phyloP scores from a whole-genome alignment of 257 asterid genomes.

The Solanum habrochaites region DNA sequence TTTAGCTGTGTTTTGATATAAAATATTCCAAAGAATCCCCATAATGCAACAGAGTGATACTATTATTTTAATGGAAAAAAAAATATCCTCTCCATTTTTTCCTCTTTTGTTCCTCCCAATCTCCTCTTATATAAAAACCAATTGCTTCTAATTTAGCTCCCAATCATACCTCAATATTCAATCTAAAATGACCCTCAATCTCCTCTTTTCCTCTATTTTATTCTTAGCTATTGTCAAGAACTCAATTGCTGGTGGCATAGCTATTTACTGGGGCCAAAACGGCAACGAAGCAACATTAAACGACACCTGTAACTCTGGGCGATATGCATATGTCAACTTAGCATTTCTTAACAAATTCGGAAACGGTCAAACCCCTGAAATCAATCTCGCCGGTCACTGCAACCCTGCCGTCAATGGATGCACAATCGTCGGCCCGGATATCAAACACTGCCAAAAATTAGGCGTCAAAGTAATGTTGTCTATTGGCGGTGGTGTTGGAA shows the following conservation, averaged over 20 bases:
- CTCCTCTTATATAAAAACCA: not conserved
- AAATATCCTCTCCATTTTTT: not conserved
- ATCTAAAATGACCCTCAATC: not conserved
- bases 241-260: slow-evolving; percentile 24
- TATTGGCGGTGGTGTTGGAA: slow-evolving; percentile 1
- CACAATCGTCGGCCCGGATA: slow-evolving; percentile 4
- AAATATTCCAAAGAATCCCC: not conserved
- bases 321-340: slow-evolving; percentile 26
- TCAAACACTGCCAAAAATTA: slow-evolving; percentile 7
- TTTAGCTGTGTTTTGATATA: not conserved
- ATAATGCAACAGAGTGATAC: not conserved
- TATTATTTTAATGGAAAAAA: not conserved
- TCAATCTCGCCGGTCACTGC: slow-evolving; percentile 59
- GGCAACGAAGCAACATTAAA: slow-evolving; percentile 35
- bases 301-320: slow-evolving; percentile 37
- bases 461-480: slow-evolving; percentile 14
- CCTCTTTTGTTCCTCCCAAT: not conserved
- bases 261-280: slow-evolving; percentile 59
- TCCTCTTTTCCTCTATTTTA: slow-evolving; percentile 7
- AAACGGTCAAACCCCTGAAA: slow-evolving; percentile 28
- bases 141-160: not conserved
- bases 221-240: not conserved
- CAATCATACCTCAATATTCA: not conserved
- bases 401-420: slow-evolving; percentile 5
- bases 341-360: slow-evolving; percentile 47